These are phyloP conservation scores for Pythium vanterpoolii DNA, from an alignment of 352 stramenopile genomes.

Conservation along the genomic window DNA sequence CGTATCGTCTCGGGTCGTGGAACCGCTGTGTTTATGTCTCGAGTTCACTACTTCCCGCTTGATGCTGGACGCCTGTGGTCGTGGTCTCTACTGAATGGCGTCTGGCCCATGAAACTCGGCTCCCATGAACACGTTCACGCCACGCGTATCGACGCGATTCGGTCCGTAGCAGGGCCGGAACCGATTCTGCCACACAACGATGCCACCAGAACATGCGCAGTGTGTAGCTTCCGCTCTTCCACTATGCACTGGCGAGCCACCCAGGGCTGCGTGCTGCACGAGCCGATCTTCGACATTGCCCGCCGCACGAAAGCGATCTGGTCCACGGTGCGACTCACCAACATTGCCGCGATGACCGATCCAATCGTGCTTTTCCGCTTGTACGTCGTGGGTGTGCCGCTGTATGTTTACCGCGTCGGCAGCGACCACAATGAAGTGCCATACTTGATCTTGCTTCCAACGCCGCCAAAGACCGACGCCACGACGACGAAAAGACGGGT, in stretches of 20 bases:
- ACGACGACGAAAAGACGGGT: too few relatives aligned
- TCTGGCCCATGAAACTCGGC: constrained; percentile 6
- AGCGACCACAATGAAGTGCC: background rate
- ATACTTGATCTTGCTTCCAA: background rate
- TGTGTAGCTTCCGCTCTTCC: constrained; percentile 15
- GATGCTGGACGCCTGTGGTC: constrained; percentile 24
- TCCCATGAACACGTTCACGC: background rate
- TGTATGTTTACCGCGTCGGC: constrained; percentile 26
- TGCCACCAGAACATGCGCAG: background rate
- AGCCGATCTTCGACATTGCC: constrained; percentile 17
- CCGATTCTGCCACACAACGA: too few relatives aligned
- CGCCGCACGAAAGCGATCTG: constrained; percentile 21
- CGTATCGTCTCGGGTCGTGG: background rate
- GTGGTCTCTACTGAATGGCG: background rate
- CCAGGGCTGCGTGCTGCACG: constrained; percentile 18
- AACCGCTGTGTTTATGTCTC: constrained; percentile 5
- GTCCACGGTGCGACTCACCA: constrained; percentile 30
- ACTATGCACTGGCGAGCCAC: constrained; percentile 17
- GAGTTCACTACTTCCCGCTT: constrained; percentile 22
- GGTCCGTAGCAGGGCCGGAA: too few relatives aligned
- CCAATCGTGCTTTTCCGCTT: constrained; percentile 24
- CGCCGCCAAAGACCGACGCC: background rate
- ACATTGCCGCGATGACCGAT: constrained; percentile 32
- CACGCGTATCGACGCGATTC: too few relatives aligned
- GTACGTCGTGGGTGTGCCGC: constrained; percentile 7